Evolutionary conservation across 2,329 filamentous ascomycete species (phyloP).

Genomic region (Curvularia verruculosa): DNA sequence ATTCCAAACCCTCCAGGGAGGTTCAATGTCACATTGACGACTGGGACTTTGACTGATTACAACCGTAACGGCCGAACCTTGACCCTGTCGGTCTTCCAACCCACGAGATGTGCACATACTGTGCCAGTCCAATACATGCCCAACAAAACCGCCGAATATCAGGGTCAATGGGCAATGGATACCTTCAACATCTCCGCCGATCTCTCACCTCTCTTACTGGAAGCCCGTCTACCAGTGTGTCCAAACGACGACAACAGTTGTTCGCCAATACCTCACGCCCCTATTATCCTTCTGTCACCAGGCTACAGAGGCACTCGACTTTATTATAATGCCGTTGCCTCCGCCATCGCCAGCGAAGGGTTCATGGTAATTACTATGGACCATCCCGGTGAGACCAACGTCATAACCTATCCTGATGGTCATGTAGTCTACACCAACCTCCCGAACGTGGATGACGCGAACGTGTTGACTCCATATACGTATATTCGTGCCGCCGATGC

Average conservation of each 20-base stretch:
- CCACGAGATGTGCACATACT: conserved; percentile 21
- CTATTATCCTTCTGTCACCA: conserved; percentile 52
- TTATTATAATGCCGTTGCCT: conserved; percentile 52
- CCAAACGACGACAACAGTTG: conserved; percentile 10
- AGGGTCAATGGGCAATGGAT: conserved; percentile 21
- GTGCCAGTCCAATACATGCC: conserved; percentile 27
- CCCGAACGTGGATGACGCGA: conserved; percentile 2
- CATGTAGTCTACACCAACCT: conserved; percentile 17
- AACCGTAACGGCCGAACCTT: conserved; percentile 22
- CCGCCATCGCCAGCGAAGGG: conserved; percentile 55
- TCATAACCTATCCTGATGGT: conserved; percentile 57
- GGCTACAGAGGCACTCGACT: conserved; percentile 52
- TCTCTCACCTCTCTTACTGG: conserved; percentile 25
- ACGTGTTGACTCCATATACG: neutral
- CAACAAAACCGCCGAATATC: conserved; percentile 27
- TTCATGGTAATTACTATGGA: conserved; percentile 57
- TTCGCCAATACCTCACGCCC: conserved; percentile 16
- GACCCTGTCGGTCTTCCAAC: conserved; percentile 30
- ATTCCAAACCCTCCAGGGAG: conserved; percentile 21
- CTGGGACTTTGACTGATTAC: conserved; percentile 26
- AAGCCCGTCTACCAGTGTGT: conserved; percentile 29
- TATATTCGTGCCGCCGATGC: conserved; percentile 25
- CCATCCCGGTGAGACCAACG: conserved; percentile 54
- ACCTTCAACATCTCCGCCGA: conserved; percentile 24
- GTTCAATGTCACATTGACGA: conserved; percentile 31